Base-by-base conservation (phyloP, 176 grass and related monocot species). In the Cenchrus americanus region DNA sequence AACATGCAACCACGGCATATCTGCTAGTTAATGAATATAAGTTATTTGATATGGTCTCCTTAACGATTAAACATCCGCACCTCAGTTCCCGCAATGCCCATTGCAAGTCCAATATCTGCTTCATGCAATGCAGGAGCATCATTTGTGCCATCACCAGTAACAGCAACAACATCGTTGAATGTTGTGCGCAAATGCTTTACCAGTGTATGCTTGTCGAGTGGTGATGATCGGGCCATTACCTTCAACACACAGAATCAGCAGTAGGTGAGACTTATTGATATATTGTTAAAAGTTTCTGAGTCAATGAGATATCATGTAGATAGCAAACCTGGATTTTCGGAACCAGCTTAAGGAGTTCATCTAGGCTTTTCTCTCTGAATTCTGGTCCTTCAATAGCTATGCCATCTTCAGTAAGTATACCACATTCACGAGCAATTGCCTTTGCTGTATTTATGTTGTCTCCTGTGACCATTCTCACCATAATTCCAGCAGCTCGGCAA, bases 51-150 rank as follows among this genome's bases (percentile, higher is more conserved):
- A 40, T 34, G 14, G 18, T 26, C 15, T 69, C 44, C 63, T 75
- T 26, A 73, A 76, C 19, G 69, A 40, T 76, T 43, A 46, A 47
- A 59, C 13, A 62, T 63, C 22, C n/a, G 63, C 70, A 99, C 97
- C 97, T 99, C 97, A 67, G 97, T 99, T 47, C 97, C 97, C 0
- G 97, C 83, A 84, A 99, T 99, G 62, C 97, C 97, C 97, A 99
- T 99, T 73, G 97, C 93, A 76, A 99, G 97, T 88, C 97, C 97
- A 69, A 99, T 96, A 86, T 99, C 97, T 79, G 97, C 97, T 89
- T 99, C 97, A 59, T 94, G 97, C 71, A 99, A 87, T 3, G 97
- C 97, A 81, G 97, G 97, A 63, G 97, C 97, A 80, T 99, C 97
- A 68, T 99, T 99, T 77, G 97, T 99, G 41, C 97, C 97, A 40